Evolutionary conservation across 352 stramenopile species (phyloP), one percentile per base, ranked within the genome.

Genomic region (Phytophthora lateralis): DNA sequence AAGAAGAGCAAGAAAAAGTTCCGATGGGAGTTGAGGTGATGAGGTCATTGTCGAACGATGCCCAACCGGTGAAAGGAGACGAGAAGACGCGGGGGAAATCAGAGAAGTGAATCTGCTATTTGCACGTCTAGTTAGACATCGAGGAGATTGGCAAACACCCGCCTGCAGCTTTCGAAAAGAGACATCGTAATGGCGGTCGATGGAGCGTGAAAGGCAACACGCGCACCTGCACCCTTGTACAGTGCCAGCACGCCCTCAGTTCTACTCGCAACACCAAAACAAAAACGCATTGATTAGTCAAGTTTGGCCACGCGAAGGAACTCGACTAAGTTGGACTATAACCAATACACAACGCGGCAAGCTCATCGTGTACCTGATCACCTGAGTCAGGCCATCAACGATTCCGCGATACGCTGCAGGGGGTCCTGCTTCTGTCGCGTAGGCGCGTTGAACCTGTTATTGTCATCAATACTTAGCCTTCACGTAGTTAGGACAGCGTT

Each of bases 151-250:
- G 78, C 73, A 50, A 86, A 91, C 10, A 87, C 72, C 2, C 63
- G 78, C 17, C 81, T 76, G 38, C 81, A 97, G 46, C 83, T 96
- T 71, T 99, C 97, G 55, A 98, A 99, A 6, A 94, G 80, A 21
- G 94, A 97, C 94, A 99, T 99, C 11, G 96, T 98, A 47, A 99
- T 96, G 37, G 96, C 97, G 3, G 93, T 99, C 8, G 91, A 97
- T 32, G 97, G 97, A 1, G 94, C 91, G 71, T 98, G 95, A 73
- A 99, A 98, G 6, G 95, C 76, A 44, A 99, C 85, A 26, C 97
- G 89, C 3, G 97, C 96, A 39, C 89, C 92, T 6, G 96, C 93
- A 3, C 97, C 97, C 67, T 97, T 96, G 75, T 98, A 99, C 11
- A 99, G 65, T 5, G 93, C 97, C 38, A 79, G 24, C 17, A 98